Evolutionary conservation across 2,329 filamentous ascomycete species (phyloP).

Genomic region (Chaetomium olivaceum): DNA sequence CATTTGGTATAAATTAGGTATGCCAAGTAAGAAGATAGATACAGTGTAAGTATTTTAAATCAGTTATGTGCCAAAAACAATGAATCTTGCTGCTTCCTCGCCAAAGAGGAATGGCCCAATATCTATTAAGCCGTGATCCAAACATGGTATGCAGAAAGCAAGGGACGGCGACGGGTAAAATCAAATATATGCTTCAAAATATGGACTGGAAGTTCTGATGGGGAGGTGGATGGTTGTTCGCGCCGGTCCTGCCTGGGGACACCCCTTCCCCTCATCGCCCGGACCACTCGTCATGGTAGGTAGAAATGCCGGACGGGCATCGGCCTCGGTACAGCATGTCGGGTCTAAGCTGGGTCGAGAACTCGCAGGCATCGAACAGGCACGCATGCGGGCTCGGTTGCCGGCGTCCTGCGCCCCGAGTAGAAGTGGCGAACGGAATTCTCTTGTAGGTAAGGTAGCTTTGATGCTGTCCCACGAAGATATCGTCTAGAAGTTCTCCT

Average conservation of each 20-base stretch:
- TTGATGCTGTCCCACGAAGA: background rate
- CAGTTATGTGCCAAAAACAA: conserved; percentile 22
- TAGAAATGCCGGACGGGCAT: background rate
- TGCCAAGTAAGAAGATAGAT: background rate
- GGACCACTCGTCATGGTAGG: background rate
- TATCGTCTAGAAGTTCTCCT: conserved; percentile 62
- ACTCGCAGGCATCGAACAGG: background rate
- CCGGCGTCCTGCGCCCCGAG: conserved; percentile 26
- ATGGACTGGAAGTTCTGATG: background rate
- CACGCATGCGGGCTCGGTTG: conserved; percentile 1
- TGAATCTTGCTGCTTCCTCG: background rate
- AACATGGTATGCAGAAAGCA: conserved; percentile 5
- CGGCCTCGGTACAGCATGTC: background rate
- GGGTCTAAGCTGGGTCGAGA: background rate
- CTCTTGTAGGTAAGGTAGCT: background rate
- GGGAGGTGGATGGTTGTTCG: background rate
- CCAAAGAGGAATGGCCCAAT: background rate
- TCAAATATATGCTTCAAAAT: background rate
- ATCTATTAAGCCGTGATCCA: conserved; percentile 16
- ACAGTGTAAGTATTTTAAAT: conserved; percentile 15
- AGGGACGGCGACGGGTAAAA: background rate
- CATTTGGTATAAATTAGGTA: background rate
- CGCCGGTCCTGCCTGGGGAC: background rate
- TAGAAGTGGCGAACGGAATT: background rate
- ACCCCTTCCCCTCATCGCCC: background rate